Evolutionary conservation across 768 basidiomycete species (phyloP).

Genomic region (Mycena capillaripes): DNA sequence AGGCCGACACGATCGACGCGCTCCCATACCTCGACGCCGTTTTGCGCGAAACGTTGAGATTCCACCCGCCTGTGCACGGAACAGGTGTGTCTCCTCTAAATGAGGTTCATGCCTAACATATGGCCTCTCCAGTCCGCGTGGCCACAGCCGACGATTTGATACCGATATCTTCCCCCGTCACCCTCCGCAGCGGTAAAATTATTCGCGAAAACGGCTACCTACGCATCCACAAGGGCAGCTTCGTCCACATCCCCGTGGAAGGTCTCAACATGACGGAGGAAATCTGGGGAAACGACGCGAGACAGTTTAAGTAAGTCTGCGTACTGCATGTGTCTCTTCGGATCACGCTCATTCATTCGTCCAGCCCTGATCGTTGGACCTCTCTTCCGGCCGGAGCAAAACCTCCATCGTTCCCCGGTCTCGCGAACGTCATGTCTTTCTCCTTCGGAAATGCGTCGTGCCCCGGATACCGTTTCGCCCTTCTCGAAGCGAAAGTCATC

Average conservation of each 20-base stretch:
- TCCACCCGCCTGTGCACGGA: constrained; percentile 69
- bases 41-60: constrained; percentile 67
- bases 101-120: neutral
- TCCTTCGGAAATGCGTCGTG: constrained; percentile 66
- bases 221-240: constrained; percentile 66
- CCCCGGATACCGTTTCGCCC: constrained; percentile 62
- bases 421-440: constrained; percentile 68
- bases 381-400: constrained; percentile 53
- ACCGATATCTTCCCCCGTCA: constrained; percentile 61
- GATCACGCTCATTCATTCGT: constrained; percentile 18
- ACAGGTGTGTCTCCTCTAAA: constrained; percentile 48
- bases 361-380: constrained; percentile 69
- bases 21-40: constrained; percentile 71
- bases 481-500: constrained; percentile 66
- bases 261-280: constrained; percentile 65
- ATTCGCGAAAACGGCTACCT: constrained; percentile 53
- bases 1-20: constrained; percentile 50
- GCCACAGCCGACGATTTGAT: constrained; percentile 68
- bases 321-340: neutral
- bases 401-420: constrained; percentile 57
- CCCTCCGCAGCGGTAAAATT: constrained; percentile 55
- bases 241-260: constrained; percentile 71
- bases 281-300: constrained; percentile 69
- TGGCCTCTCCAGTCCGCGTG: constrained; percentile 54
- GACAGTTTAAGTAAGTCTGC: constrained; percentile 64